Percentiles rank a stretch among this genome's conserved stretches.
Conservation (phyloP, 768 basidiomycete species). For the Russula virescens region DNA sequence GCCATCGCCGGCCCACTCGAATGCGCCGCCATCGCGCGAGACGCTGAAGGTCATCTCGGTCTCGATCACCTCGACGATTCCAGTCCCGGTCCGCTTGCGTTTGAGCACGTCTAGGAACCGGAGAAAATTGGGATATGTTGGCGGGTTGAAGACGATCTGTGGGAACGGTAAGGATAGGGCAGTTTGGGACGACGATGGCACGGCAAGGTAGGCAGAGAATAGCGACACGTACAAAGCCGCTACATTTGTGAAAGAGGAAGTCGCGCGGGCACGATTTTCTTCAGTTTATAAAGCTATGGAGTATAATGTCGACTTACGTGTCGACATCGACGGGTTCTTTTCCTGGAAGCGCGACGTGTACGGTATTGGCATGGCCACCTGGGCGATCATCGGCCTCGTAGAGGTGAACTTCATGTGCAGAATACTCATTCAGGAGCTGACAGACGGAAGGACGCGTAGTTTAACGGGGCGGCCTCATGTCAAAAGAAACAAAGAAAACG, state of each 20-base stretch:
- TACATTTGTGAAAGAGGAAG: background rate
- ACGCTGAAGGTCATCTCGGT: conserved; percentile 79
- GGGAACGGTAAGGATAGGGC: background rate
- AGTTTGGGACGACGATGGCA: no score
- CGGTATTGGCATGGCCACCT: conserved; percentile 76
- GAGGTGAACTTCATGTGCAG: conserved; percentile 68
- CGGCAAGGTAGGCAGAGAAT: no score
- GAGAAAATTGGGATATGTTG: conserved; percentile 74
- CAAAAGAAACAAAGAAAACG: conserved; percentile 21
- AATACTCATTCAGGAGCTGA: conserved; percentile 66
- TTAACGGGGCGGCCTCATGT: background rate
- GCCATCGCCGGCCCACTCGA: conserved; percentile 75
- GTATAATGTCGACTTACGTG: conserved; percentile 43
- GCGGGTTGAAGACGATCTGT: conserved; percentile 72
- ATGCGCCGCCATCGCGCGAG: conserved; percentile 58
- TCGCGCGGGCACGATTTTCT: background rate
- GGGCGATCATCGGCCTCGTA: conserved; percentile 62
- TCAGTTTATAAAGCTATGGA: no score
- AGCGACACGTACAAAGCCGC: conserved; percentile 7
- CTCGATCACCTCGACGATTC: conserved; percentile 42
- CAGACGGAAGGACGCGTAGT: background rate
- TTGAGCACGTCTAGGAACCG: conserved; percentile 50
- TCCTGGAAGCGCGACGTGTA: conserved; percentile 42
- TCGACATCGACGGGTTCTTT: conserved; percentile 51
- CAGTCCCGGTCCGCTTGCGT: no score